Percentiles rank a stretch among this genome's conserved stretches.
phyloP scores from a whole-genome alignment of 768 basidiomycete genomes.

The Xerocomellus amylosporus region DNA sequence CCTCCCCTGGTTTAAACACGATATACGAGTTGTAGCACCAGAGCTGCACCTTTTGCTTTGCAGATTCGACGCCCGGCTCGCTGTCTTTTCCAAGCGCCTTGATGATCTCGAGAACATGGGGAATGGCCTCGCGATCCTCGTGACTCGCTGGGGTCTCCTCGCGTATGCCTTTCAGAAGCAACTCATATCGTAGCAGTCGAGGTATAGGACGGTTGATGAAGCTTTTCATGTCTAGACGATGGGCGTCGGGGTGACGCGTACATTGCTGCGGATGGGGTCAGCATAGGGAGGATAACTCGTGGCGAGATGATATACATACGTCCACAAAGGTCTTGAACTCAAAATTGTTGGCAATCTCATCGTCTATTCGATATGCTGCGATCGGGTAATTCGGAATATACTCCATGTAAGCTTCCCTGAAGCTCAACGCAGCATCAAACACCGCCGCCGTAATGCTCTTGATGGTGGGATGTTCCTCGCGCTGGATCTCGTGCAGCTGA shows the following conservation, averaged over 20 bases:
- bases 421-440: constrained; percentile 87
- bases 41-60: constrained; percentile 85
- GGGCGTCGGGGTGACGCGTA: constrained; percentile 68
- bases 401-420: constrained; percentile 89
- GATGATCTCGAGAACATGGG: constrained; percentile 88
- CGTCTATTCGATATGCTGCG: constrained; percentile 82
- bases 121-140: constrained; percentile 80
- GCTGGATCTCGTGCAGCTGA: constrained; percentile 80
- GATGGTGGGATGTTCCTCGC: constrained; percentile 81
- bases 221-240: constrained; percentile 85
- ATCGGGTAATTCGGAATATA: constrained; percentile 92
- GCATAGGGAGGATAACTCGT: not conserved
- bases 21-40: constrained; percentile 84
- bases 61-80: constrained; percentile 80
- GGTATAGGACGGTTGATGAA: constrained; percentile 94
- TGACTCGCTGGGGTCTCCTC: constrained; percentile 77
- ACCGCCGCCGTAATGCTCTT: constrained; percentile 79
- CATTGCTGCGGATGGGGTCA: constrained; percentile 37
- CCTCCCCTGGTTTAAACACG: constrained; percentile 65
- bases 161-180: constrained; percentile 76
- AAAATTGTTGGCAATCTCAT: constrained; percentile 80
- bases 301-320: constrained; percentile 41
- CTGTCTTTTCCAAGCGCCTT: constrained; percentile 82
- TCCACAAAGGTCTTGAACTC: constrained; percentile 83
- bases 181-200: constrained; percentile 82